Conservation (phyloP, 1,139 yeast genomes). For the Yamadazyma jaroonii region DNA sequence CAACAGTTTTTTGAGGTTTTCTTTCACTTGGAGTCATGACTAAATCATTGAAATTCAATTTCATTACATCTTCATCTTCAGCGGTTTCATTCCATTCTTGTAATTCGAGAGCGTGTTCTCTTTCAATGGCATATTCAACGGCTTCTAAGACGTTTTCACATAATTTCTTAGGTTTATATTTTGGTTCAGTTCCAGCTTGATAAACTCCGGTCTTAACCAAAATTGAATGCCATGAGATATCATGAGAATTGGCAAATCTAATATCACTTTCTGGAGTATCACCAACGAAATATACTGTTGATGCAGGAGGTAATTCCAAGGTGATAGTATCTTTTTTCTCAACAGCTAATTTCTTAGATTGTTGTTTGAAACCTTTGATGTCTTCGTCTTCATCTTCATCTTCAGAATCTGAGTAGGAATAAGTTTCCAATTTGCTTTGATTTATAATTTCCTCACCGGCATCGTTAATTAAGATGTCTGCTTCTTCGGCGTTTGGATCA, state of each 20-base stretch:
- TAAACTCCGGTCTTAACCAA: constrained; percentile 86
- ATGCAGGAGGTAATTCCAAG: constrained; percentile 73
- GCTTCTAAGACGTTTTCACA: constrained; percentile 78
- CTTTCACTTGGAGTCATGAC: constrained; percentile 48
- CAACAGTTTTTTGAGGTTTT: constrained; percentile 12
- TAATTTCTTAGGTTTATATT: constrained; percentile 70
- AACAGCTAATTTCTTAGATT: constrained; percentile 23
- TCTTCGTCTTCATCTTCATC: constrained; percentile 18
- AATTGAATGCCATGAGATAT: constrained; percentile 78
- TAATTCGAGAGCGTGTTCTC: constrained; percentile 71
- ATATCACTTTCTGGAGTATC: constrained; percentile 93
- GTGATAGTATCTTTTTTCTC: constrained; percentile 38
- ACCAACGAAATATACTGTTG: constrained; percentile 85
- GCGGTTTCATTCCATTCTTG: constrained; percentile 67
- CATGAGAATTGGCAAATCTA: constrained; percentile 83
- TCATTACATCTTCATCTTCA: constrained; percentile 31
- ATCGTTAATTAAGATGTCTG: constrained; percentile 46
- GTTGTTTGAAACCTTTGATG: constrained; percentile 8
- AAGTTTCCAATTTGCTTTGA: constrained; percentile 42
- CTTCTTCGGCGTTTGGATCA: constrained; percentile 46
- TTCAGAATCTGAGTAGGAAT: constrained; percentile 26
- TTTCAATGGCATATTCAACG: constrained; percentile 76
- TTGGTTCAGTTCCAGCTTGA: constrained; percentile 75
- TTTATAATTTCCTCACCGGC: constrained; percentile 50
- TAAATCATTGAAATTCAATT: constrained; percentile 46